Conservation (phyloP, 1,139 yeast species). For the Scheffersomyces titani region DNA sequence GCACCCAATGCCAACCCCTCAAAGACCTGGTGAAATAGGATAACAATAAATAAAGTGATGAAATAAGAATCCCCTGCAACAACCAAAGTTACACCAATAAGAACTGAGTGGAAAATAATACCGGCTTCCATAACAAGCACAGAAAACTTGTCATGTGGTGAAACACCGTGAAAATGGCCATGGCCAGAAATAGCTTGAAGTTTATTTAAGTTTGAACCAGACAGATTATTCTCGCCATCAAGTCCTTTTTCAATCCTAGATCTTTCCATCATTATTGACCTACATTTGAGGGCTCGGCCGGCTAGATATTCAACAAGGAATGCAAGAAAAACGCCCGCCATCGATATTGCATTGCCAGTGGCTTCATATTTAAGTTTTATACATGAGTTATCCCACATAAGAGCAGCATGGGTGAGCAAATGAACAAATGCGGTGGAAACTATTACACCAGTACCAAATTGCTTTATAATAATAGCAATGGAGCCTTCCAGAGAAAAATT, state of each 20-base stretch:
- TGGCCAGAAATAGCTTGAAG: neutral
- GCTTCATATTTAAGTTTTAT: conserved; percentile 12
- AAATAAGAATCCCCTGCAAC: conserved; percentile 28
- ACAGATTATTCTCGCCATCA: neutral
- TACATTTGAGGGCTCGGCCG: conserved; percentile 2
- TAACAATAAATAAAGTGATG: conserved; percentile 18
- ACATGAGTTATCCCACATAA: conserved; percentile 30
- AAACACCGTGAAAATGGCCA: neutral
- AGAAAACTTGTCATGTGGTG: conserved; percentile 13
- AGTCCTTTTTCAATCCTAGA: neutral
- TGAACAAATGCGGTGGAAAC: conserved; percentile 31
- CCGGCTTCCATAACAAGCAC: conserved; percentile 23
- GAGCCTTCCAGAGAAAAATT: conserved; percentile 21
- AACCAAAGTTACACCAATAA: conserved; percentile 25
- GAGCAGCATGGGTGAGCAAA: conserved; percentile 18
- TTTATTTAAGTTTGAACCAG: neutral
- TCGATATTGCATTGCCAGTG: conserved; percentile 13
- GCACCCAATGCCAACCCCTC: conserved; percentile 20
- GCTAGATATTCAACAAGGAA: conserved; percentile 25
- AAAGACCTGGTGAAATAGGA: conserved; percentile 20
- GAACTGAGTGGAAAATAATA: conserved; percentile 27
- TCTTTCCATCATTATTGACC: neutral
- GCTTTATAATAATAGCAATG: conserved; percentile 14
- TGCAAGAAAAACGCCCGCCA: conserved; percentile 34
- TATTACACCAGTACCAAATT: conserved; percentile 29